Evolutionary conservation across 2,329 filamentous ascomycete species (phyloP).

Genomic region (Fusarium irregulare): DNA sequence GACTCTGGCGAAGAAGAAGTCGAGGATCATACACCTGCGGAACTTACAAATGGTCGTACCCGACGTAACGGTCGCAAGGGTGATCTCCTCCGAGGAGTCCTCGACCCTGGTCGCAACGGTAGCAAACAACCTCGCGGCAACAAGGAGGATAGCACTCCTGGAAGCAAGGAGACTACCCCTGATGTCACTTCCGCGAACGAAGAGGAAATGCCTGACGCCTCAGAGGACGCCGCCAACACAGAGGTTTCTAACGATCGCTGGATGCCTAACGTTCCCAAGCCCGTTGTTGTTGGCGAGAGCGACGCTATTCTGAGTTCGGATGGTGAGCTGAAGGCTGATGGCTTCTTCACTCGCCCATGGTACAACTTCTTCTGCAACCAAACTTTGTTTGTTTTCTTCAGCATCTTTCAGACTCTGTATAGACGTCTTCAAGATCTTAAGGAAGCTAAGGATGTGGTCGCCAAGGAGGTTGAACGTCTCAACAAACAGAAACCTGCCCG

Average conservation of each 20-base stretch:
- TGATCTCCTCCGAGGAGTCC: conserved; percentile 84
- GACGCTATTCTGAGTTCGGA: conserved; percentile 68
- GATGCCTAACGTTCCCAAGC: conserved; percentile 71
- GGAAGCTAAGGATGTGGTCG: conserved; percentile 77
- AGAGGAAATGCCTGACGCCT: conserved; percentile 75
- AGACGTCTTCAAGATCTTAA: conserved; percentile 86
- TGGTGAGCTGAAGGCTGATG: conserved; percentile 77
- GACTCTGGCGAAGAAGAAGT: conserved; percentile 80
- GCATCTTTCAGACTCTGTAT: conserved; percentile 92
- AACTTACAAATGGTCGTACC: conserved; percentile 74
- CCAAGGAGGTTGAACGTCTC: conserved; percentile 78
- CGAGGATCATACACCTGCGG: conserved; percentile 77
- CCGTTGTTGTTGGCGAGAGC: conserved; percentile 63
- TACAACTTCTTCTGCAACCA: conserved; percentile 94
- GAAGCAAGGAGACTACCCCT: conserved; percentile 89
- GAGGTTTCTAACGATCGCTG: conserved; percentile 73
- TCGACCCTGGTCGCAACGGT: conserved; percentile 80
- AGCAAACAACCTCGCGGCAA: conserved; percentile 75
- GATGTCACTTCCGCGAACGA: conserved; percentile 82
- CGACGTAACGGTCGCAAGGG: conserved; percentile 81
- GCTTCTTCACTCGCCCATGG: conserved; percentile 81
- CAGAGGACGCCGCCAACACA: conserved; percentile 67
- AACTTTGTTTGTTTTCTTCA: conserved; percentile 94
- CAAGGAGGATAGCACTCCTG: conserved; percentile 83
- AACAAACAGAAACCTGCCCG: conserved; percentile 82